phyloP scores from a whole-genome alignment of 208 protist species.

The Leishmania guyanensis region DNA sequence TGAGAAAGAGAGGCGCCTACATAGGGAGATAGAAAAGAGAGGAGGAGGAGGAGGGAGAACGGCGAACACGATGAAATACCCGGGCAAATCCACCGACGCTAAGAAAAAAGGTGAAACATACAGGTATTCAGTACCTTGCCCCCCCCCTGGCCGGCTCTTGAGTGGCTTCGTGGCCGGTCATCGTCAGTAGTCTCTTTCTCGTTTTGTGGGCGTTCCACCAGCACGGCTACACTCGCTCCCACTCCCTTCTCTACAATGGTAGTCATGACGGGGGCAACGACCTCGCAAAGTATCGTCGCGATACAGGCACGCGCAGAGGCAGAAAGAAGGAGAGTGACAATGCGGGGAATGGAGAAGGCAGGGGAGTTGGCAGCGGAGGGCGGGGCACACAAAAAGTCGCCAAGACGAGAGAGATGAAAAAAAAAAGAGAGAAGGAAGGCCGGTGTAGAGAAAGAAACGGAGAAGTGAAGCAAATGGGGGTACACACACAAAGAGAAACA shows the following conservation, averaged over 20 bases:
- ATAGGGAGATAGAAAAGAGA: neutral
- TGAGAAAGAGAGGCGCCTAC: neutral
- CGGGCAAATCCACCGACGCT: neutral
- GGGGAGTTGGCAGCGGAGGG: neutral
- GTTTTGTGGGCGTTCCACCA: neutral
- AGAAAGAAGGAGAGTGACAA: neutral
- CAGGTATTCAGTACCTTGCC: neutral
- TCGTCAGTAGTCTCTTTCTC: neutral
- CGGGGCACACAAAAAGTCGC: conserved; percentile 4
- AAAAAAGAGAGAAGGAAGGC: neutral
- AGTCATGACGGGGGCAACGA: neutral
- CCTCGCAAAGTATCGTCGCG: neutral
- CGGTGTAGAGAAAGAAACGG: conserved; percentile 7
- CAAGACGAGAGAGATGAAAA: conserved; percentile 5
- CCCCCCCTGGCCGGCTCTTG: neutral
- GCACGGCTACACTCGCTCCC: neutral
- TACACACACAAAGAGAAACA: neutral
- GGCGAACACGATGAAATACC: neutral
- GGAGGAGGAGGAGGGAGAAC: neutral
- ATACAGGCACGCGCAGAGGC: neutral
- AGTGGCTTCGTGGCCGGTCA: neutral
- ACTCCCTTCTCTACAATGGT: neutral
- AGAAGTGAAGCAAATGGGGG: neutral
- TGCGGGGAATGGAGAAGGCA: neutral
- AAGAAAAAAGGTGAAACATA: neutral